phyloP scores from a whole-genome alignment of 345 rosid genomes.

The Populus tremula region DNA sequence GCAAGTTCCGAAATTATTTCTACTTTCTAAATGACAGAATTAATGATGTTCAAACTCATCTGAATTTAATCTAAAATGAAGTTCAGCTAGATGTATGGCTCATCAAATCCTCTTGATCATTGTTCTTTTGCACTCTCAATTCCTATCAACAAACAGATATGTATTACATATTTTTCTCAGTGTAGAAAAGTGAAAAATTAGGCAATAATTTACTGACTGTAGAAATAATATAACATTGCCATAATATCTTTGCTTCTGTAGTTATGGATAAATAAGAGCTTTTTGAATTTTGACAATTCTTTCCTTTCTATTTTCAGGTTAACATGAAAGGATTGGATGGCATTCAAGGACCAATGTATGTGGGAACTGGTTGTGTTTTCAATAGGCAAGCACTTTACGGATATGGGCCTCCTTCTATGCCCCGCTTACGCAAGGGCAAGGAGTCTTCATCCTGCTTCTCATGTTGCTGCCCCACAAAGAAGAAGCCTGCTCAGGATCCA shows the following conservation, averaged over 20 bases:
- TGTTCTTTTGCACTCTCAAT: not conserved
- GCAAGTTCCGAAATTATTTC: not conserved
- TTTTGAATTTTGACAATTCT: constrained; percentile 12
- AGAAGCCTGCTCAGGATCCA: constrained; percentile 58
- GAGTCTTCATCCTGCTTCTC: constrained; percentile 67
- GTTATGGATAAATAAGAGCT: constrained; percentile 2
- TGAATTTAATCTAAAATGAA: not conserved
- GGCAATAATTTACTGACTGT: not conserved
- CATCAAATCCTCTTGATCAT: not conserved
- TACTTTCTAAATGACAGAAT: not conserved
- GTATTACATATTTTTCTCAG: not conserved
- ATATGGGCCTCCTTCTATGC: constrained; percentile 84
- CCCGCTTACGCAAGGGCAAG: constrained; percentile 59
- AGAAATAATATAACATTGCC: not conserved
- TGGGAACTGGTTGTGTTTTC: constrained; percentile 93
- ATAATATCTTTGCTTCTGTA: not conserved
- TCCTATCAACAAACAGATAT: not conserved
- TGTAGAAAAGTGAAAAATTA: not conserved
- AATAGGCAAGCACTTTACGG: constrained; percentile 94
- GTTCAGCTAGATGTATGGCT: not conserved
- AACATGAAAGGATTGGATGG: constrained; percentile 98
- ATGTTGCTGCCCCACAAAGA: constrained; percentile 67
- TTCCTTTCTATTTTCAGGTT: constrained; percentile 48
- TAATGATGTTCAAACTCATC: not conserved
- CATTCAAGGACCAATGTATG: constrained; percentile 94